Percentiles rank a stretch among this genome's conserved stretches.
Evolutionary conservation across 805 yeast species (phyloP).

Genomic region (Ogataea ramenticola): DNA sequence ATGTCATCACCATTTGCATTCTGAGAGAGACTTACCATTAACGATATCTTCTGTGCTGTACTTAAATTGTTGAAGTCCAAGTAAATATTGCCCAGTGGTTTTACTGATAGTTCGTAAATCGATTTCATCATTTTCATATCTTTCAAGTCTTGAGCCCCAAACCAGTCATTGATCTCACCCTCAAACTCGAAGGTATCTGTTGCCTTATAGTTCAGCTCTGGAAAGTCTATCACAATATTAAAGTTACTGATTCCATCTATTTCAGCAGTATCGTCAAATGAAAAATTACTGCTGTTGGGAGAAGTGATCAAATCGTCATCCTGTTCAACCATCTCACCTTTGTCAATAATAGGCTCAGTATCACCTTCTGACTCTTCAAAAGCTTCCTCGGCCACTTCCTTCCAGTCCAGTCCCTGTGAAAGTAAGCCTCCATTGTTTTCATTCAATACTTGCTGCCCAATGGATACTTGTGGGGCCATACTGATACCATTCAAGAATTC

Average conservation of each 20-base stretch:
- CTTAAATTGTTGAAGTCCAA: background rate
- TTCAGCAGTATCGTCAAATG: conserved; percentile 17
- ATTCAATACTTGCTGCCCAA: background rate
- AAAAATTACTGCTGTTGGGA: conserved; percentile 22
- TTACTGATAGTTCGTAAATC: conserved; percentile 2
- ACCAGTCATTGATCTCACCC: conserved; percentile 36
- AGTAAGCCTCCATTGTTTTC: background rate
- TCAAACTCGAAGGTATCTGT: conserved; percentile 28
- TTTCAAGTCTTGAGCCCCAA: conserved; percentile 23
- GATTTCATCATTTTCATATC: conserved; percentile 11
- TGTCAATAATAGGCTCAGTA: conserved; percentile 21
- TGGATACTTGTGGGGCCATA: background rate
- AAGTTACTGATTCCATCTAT: conserved; percentile 26
- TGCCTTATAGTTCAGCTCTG: conserved; percentile 37
- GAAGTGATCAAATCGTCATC: conserved; percentile 21
- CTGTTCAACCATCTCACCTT: conserved; percentile 25
- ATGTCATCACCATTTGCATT: background rate
- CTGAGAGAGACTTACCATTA: background rate
- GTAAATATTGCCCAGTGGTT: background rate
- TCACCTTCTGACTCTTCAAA: conserved; percentile 11
- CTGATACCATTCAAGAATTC: background rate
- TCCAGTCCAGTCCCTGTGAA: background rate
- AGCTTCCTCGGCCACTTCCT: background rate
- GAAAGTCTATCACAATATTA: conserved; percentile 28
- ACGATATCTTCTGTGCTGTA: background rate